Evolutionary conservation across 2,329 filamentous ascomycete genomes (phyloP).

Genomic region (Fusarium succisae): DNA sequence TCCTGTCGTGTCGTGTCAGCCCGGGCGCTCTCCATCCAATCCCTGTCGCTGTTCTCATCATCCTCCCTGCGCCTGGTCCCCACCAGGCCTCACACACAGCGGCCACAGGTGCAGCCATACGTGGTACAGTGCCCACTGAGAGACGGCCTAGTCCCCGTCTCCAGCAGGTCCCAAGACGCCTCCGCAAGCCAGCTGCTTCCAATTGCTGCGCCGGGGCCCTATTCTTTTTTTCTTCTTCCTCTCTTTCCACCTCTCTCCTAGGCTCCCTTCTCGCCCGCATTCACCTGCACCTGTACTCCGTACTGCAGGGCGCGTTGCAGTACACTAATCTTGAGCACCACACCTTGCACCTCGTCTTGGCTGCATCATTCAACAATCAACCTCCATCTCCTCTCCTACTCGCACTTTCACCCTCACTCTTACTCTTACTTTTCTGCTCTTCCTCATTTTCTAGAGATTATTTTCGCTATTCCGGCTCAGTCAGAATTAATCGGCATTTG

Average conservation of each 20-base stretch:
- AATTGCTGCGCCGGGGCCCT: slow-evolving; percentile 13
- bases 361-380: slow-evolving; percentile 40
- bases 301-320: slow-evolving; percentile 1
- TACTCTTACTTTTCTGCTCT: slow-evolving; percentile 1
- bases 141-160: slow-evolving; percentile 5
- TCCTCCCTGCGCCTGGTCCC: slow-evolving; percentile 40
- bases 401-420: slow-evolving; percentile 13
- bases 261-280: neutral
- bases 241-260: neutral
- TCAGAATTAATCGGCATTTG: slow-evolving; percentile 20
- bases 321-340: slow-evolving; percentile 15
- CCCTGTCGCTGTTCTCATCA: slow-evolving; percentile 39
- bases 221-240: neutral
- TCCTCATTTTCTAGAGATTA: slow-evolving; percentile 11
- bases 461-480: slow-evolving; percentile 8
- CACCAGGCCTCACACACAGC: slow-evolving; percentile 39
- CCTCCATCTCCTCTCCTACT: slow-evolving; percentile 1
- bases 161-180: slow-evolving; percentile 20
- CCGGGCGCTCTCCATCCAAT: slow-evolving; percentile 45
- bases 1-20: slow-evolving; percentile 45
- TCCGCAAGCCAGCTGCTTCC: slow-evolving; percentile 33
- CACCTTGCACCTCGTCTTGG: slow-evolving; percentile 21
- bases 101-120: slow-evolving; percentile 15
- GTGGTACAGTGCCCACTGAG: slow-evolving; percentile 12
- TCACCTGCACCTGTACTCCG: neutral